A percentile compares a stretch with the other conserved stretches of the same genome.
These are phyloP conservation scores for Fraxinus latifolia DNA, from an alignment of 305 asterid genomes.

Conservation along the genomic window DNA sequence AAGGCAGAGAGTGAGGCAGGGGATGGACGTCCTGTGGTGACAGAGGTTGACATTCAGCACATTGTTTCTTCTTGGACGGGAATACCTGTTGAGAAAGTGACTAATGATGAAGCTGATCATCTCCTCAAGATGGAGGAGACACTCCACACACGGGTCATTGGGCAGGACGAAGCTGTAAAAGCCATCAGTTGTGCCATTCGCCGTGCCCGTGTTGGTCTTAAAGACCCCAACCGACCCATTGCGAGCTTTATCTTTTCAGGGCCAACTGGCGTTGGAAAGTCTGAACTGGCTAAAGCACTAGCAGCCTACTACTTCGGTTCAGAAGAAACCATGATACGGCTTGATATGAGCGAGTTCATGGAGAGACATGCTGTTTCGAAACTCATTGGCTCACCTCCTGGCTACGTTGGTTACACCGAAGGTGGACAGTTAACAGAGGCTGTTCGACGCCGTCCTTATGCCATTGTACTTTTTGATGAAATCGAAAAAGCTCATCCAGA, in stretches of 20 bases:
- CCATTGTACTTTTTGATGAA: conserved; percentile 87
- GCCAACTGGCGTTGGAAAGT: conserved; percentile 98
- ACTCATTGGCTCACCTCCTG: conserved; percentile 96
- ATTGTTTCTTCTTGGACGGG: conserved; percentile 97
- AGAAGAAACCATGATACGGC: conserved; percentile 95
- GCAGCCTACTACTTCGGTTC: conserved; percentile 97
- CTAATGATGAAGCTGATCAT: conserved; percentile 84
- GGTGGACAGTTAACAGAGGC: conserved; percentile 99
- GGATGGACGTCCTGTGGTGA: conserved; percentile 73
- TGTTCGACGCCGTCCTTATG: conserved; percentile 85
- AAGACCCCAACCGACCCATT: conserved; percentile 88
- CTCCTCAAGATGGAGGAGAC: conserved; percentile 98
- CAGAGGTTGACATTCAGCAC: conserved; percentile 92
- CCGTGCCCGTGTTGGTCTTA: conserved; percentile 96
- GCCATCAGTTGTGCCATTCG: conserved; percentile 95
- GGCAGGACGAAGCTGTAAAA: conserved; percentile 93
- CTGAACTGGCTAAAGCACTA: conserved; percentile 82
- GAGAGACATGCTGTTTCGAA: conserved; percentile 94
- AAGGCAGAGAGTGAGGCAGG: conserved; percentile 91
- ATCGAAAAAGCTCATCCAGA: conserved; percentile 95
- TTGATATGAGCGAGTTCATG: conserved; percentile 99
- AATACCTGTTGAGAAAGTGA: conserved; percentile 89
- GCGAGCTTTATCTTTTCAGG: conserved; percentile 98
- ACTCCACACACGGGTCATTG: conserved; percentile 78
- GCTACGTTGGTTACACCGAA: conserved; percentile 92